Evolutionary conservation across 805 yeast genomes (phyloP), one percentile per base, ranked within the genome.

Genomic region (Ogataea ganodermae): DNA sequence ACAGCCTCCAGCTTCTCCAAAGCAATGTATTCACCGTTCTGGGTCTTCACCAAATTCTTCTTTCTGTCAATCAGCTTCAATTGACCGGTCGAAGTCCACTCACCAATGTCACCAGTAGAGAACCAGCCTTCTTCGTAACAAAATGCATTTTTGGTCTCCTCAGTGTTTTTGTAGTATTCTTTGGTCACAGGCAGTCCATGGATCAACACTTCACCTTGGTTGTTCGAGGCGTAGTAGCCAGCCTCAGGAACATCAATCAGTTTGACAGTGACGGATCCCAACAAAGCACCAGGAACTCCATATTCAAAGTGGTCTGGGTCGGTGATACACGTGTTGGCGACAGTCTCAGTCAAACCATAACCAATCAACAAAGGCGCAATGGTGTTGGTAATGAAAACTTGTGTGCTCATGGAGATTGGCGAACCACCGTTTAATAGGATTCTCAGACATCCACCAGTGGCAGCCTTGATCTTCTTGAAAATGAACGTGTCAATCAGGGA

Each of bases 1-100:
- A 87, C 76, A 9, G 96, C 79, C 72, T 94, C 99, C 56, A 94
- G 74, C 71, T 91, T 91, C 72, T 94, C 99, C 61, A 94, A 78
- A 3, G 99, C 99, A 68, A 94, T 89, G 70, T 94, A 94, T 74
- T 94, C 99, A 71, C 99, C 99, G 67, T 94, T 92, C 61, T 80
- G 76, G 16, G 99, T 94, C 78, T 94, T 94, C 59, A 94, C 96
- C 69, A 94, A 77, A 68, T 94, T 94, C 83, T 94, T 94, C 76
- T 82, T 88, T 67, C 99, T 86, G 72, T 94, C 99, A 66, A 94
- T 87, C 51, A 94, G 75, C 64, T 78, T 81, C 63, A 94, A 75
- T 48, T 81, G 84, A 56, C 98, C 98, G 55, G 75, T 77, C 22
- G 81, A 51, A 35, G 91, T 78, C 96, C 97, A 89, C 74, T 89